Evolutionary conservation across 1,284 basidiomycete species (phyloP).

Genomic region (Entoloma clypeatum): DNA sequence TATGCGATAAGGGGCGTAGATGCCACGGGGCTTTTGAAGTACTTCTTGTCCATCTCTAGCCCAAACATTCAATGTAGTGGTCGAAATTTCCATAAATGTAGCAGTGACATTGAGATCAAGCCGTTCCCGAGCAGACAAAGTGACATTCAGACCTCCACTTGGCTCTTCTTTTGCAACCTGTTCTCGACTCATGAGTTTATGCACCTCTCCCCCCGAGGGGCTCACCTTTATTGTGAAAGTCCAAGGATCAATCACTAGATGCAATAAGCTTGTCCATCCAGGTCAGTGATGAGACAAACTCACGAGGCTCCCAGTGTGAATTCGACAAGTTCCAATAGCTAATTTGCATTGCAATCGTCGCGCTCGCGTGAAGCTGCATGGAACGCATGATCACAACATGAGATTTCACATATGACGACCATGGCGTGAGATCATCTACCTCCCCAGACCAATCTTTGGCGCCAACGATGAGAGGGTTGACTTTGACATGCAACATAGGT

Average conservation of each 20-base stretch:
- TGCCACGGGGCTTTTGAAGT: conserved; percentile 74
- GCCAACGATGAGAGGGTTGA: conserved; percentile 81
- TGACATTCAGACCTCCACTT: conserved; percentile 56
- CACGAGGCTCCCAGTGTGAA: conserved; percentile 98
- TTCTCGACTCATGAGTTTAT: too few species aligned
- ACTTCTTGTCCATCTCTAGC: conserved; percentile 71
- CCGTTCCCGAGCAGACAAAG: conserved; percentile 75
- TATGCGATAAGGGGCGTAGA: conserved; percentile 91
- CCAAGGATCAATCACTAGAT: conserved; percentile 93
- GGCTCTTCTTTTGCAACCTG: conserved; percentile 54
- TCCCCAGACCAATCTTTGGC: conserved; percentile 94
- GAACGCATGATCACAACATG: conserved; percentile 8
- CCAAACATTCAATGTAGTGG: conserved; percentile 73
- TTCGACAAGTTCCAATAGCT: conserved; percentile 98
- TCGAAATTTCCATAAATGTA: conserved; percentile 85
- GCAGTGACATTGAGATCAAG: conserved; percentile 93
- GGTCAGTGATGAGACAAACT: conserved; percentile 22
- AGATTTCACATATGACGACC: neutral
- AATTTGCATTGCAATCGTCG: conserved; percentile 77
- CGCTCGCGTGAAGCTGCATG: conserved; percentile 76
- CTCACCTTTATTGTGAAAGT: conserved; percentile 75
- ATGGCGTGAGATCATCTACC: conserved; percentile 38
- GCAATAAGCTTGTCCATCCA: conserved; percentile 7
- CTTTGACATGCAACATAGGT: conserved; percentile 86
- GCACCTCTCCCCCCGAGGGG: too few species aligned